Conservation (phyloP, 108 stramenopile species). For the Cyclostephanos invisitatus region DNA sequence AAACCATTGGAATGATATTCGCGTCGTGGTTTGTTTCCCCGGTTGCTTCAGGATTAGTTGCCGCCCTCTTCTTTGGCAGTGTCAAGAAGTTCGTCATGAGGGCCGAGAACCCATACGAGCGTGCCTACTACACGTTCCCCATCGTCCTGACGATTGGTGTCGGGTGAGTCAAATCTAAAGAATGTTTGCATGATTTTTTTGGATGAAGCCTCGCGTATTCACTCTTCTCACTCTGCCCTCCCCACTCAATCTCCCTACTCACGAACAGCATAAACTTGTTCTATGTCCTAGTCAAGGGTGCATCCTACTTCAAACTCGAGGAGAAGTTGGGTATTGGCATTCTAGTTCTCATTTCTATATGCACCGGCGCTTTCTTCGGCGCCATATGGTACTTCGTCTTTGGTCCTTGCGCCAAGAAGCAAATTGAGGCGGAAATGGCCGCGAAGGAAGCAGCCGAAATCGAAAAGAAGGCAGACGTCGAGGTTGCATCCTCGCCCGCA, state of each 20-base stretch:
- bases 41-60: constrained; percentile 41
- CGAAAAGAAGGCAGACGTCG: constrained; percentile 4
- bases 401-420: constrained; percentile 37
- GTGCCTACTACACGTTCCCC: constrained; percentile 54
- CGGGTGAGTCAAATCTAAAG: constrained; percentile 53
- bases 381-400: constrained; percentile 31
- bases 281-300: constrained; percentile 7
- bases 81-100: constrained; percentile 30
- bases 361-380: constrained; percentile 27
- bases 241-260: too few relatives aligned
- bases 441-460: constrained; percentile 4
- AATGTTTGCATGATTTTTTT: constrained; percentile 14
- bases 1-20: too few relatives aligned
- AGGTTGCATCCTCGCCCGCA: background rate
- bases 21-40: constrained; percentile 70
- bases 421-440: constrained; percentile 5
- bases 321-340: constrained; percentile 3
- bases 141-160: constrained; percentile 48
- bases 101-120: constrained; percentile 40
- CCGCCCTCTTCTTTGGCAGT: constrained; percentile 47
- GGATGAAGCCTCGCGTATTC: background rate
- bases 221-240: too few relatives aligned
- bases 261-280: constrained; percentile 16
- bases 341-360: constrained; percentile 20
- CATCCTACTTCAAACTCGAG: constrained; percentile 13